phyloP scores from a whole-genome alignment of 495 filamentous ascomycete genomes.

The Parmelia sp. region DNA sequence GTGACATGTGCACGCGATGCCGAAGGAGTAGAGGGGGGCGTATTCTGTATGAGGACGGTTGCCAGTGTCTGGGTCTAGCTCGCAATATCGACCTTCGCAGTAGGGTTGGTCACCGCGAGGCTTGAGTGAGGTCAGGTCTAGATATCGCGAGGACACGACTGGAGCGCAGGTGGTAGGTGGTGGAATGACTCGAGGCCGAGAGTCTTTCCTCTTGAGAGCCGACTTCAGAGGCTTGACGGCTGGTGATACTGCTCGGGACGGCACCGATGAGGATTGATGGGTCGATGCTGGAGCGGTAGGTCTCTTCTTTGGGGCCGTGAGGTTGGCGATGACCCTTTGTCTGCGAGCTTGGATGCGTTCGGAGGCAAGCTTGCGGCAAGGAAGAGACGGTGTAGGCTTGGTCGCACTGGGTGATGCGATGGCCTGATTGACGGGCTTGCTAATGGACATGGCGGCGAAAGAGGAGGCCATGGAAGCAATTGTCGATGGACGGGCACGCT shows the following conservation, averaged over 20 bases:
- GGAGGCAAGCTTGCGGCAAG: neutral
- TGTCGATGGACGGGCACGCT: slow-evolving; percentile 10
- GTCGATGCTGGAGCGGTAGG: slow-evolving; percentile 5
- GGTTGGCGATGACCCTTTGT: slow-evolving; percentile 7
- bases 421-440: slow-evolving; percentile 2
- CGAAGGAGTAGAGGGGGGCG: neutral
- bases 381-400: slow-evolving; percentile 16
- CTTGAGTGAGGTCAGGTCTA: accelerated
- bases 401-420: slow-evolving; percentile 6
- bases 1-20: neutral
- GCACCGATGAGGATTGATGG: neutral
- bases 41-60: neutral
- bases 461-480: neutral
- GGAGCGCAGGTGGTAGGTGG: neutral
- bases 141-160: neutral
- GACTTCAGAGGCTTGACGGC: neutral
- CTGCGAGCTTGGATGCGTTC: slow-evolving; percentile 11
- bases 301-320: slow-evolving; percentile 5
- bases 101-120: neutral
- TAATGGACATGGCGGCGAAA: slow-evolving; percentile 3
- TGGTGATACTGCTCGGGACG: neutral
- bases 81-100: neutral
- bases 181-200: slow-evolving; percentile 1
- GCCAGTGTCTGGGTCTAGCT: neutral
- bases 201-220: neutral